A percentile compares a stretch with the other conserved stretches of the same genome.
Evolutionary conservation across 1,139 yeast genomes (phyloP).

Genomic region (Lizanozyma gosingica): DNA sequence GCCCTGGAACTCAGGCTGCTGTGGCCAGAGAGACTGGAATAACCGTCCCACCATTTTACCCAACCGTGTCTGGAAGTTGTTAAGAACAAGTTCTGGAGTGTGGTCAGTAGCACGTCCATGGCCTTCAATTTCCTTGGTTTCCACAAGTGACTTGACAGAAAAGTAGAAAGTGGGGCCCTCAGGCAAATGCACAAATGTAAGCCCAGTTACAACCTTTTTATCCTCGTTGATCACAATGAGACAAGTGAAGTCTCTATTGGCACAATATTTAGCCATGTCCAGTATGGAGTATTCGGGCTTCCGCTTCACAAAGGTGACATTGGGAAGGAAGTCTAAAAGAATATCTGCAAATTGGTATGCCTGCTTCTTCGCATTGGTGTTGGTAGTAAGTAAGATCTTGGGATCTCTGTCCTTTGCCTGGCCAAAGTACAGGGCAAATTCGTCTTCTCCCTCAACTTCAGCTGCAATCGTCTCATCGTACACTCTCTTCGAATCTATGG

Average conservation of each 20-base stretch:
- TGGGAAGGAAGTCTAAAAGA: conserved; percentile 77
- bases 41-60: conserved; percentile 90
- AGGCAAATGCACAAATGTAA: conserved; percentile 88
- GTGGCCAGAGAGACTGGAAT: conserved; percentile 89
- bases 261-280: conserved; percentile 77
- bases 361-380: conserved; percentile 71
- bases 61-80: conserved; percentile 83
- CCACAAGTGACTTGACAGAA: conserved; percentile 69
- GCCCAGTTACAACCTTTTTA: conserved; percentile 82
- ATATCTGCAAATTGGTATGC: conserved; percentile 90
- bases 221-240: conserved; percentile 86
- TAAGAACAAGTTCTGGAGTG: conserved; percentile 82
- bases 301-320: conserved; percentile 77
- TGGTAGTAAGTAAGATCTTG: conserved; percentile 82
- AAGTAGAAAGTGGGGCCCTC: conserved; percentile 93
- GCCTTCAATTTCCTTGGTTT: conserved; percentile 68
- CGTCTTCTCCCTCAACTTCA: conserved; percentile 79
- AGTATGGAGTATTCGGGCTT: conserved; percentile 75
- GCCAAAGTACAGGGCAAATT: conserved; percentile 55
- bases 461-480: conserved; percentile 79
- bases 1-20: conserved; percentile 87
- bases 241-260: conserved; percentile 80
- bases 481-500: conserved; percentile 82
- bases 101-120: conserved; percentile 90
- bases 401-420: conserved; percentile 50